phyloP scores from a whole-genome alignment of 257 asterid genomes.

The Ballota nigra region DNA sequence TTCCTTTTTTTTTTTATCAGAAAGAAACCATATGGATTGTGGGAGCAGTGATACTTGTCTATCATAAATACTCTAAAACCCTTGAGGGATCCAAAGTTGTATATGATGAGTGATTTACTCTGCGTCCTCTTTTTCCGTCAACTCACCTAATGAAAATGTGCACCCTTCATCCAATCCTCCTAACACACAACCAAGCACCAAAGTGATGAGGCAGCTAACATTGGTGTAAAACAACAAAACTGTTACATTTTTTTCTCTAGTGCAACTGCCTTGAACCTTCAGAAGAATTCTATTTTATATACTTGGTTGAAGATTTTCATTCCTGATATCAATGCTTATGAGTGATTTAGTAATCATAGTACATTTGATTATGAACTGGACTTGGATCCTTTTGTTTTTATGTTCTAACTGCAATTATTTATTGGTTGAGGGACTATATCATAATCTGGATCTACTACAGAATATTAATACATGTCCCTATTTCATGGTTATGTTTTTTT shows the following conservation, averaged over 20 bases:
- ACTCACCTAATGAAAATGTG: no score
- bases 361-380: background rate
- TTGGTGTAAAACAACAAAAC: background rate
- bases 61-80: background rate
- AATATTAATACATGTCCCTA: background rate
- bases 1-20: background rate
- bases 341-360: background rate
- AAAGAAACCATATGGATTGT: background rate
- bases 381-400: constrained; percentile 6
- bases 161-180: no score
- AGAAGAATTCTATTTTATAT: background rate
- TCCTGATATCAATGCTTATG: background rate
- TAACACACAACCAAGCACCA: background rate
- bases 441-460: background rate
- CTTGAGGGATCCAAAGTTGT: background rate
- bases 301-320: background rate
- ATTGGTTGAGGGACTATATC: background rate
- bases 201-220: constrained; percentile 1
- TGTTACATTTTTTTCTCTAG: constrained; percentile 5
- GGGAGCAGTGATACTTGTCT: background rate
- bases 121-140: background rate
- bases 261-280: background rate
- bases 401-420: background rate
- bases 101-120: background rate
- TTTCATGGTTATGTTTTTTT: background rate